A percentile compares a stretch with the other conserved stretches of the same genome.
Evolutionary conservation across 2,329 filamentous ascomycete genomes (phyloP).

Genomic region (Myriosclerotinia duriaeana): DNA sequence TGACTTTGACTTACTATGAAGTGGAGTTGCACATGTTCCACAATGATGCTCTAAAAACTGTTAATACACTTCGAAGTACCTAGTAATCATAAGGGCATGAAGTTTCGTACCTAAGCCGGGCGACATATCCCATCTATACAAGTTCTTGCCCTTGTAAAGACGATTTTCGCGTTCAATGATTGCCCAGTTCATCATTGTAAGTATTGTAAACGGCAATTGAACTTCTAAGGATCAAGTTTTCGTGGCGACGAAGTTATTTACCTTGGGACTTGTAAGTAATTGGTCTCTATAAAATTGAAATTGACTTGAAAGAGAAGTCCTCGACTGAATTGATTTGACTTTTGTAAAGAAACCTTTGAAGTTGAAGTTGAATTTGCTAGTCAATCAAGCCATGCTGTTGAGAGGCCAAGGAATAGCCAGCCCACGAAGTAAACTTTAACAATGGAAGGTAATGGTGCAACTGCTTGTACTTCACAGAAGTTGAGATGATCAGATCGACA

Average conservation of each 20-base stretch:
- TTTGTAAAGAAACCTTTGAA: background rate
- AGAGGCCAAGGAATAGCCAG: background rate
- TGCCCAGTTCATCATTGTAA: conserved; percentile 36
- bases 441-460: background rate
- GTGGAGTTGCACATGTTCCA: conserved; percentile 37
- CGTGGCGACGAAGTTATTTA: background rate
- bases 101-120: conserved; percentile 38
- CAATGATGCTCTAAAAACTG: conserved; percentile 39
- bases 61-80: conserved; percentile 25
- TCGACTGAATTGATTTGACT: background rate
- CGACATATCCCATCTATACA: conserved; percentile 39
- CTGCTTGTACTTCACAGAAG: background rate
- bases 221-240: background rate
- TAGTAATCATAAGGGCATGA: background rate
- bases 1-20: conserved; percentile 34
- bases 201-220: background rate
- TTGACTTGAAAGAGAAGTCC: background rate
- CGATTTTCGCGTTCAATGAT: conserved; percentile 34
- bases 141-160: conserved; percentile 36
- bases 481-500: background rate
- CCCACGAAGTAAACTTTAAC: background rate
- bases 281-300: background rate
- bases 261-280: background rate
- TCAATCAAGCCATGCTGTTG: background rate
- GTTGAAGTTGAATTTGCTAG: background rate